Evolutionary conservation across 805 yeast species (phyloP), one percentile per base, ranked within the genome.

Genomic region (Metschnikowia chrysomelidarum): DNA sequence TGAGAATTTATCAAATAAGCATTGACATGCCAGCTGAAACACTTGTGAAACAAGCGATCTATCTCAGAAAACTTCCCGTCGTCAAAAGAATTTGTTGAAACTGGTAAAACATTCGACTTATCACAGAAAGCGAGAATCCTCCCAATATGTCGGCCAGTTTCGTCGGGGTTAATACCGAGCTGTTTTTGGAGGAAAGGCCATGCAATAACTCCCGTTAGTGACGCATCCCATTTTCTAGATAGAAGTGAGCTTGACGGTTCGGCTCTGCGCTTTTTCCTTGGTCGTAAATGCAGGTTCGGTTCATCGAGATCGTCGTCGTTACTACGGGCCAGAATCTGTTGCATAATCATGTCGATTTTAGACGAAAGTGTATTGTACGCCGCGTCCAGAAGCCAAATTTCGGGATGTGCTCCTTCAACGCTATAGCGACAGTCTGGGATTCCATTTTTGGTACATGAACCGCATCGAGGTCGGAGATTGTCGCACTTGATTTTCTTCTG

Each of bases 401-500:
- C 47, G 4, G 55, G 22, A 23, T 34, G 33, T 32, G 24, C 44
- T 8, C 51, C 61, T 22, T 60, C 67, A 25, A 53, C 44, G 15
- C 57, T 42, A 41, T 57, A 63, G 39, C 57, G 59, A 44, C 69
- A 63, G 32, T 38, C 41, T 9, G 30, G 7, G 37, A 43, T 50
- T 13, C 60, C 62, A 40, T 47, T 56, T 29, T 53, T 57, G 7
- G 40, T 43, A 43, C 69, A 63, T 12, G 63, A 46, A 8, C 68
- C 62, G 36, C 68, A 63, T 21, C 53, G 38, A 1, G 69, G 69
- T 19, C 64, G 43, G 20, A 47, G 40, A 35, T 63, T 63, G 40
- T 63, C 69, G 47, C 69, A 63, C 40, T 59, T 60, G 36, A 60
- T 57, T 36, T 63, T 63, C 38, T 60, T 60, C 17, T 54, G 36